phyloP scores from a whole-genome alignment of 2,329 filamentous ascomycete species.

The Exophiala sideris region DNA sequence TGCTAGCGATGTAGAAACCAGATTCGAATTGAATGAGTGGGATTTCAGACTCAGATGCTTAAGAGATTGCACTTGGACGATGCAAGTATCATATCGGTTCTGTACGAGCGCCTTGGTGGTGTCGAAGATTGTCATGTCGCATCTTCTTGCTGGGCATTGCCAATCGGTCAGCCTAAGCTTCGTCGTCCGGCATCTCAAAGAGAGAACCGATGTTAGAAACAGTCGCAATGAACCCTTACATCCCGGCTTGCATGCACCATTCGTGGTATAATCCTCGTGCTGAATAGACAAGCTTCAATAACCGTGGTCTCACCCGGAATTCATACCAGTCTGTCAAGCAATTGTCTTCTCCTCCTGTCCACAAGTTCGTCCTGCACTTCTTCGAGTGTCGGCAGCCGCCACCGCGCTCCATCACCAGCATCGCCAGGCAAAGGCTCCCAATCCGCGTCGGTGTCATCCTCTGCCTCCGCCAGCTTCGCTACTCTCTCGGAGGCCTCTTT shows the following conservation, averaged over 20 bases:
- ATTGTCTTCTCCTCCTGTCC: slow-evolving; percentile 74
- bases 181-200: no score
- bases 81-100: no score
- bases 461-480: slow-evolving; percentile 52
- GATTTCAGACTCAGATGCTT: no score
- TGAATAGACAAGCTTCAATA: not conserved
- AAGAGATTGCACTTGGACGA: no score
- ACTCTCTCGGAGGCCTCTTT: slow-evolving; percentile 72
- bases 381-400: slow-evolving; percentile 80
- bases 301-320: not conserved
- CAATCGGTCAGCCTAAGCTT: no score
- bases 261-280: not conserved
- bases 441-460: slow-evolving; percentile 59
- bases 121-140: no score
- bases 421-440: slow-evolving; percentile 91
- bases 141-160: no score
- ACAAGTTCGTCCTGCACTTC: slow-evolving; percentile 94
- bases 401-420: slow-evolving; percentile 73
- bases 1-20: no score
- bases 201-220: no score
- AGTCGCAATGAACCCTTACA: no score
- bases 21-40: no score
- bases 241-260: not conserved
- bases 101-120: no score
- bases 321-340: slow-evolving; percentile 71